Evolutionary conservation across 2,329 filamentous ascomycete species (phyloP), one percentile per base, ranked within the genome.

Genomic region (Chrysoporthe deuterocubensis): DNA sequence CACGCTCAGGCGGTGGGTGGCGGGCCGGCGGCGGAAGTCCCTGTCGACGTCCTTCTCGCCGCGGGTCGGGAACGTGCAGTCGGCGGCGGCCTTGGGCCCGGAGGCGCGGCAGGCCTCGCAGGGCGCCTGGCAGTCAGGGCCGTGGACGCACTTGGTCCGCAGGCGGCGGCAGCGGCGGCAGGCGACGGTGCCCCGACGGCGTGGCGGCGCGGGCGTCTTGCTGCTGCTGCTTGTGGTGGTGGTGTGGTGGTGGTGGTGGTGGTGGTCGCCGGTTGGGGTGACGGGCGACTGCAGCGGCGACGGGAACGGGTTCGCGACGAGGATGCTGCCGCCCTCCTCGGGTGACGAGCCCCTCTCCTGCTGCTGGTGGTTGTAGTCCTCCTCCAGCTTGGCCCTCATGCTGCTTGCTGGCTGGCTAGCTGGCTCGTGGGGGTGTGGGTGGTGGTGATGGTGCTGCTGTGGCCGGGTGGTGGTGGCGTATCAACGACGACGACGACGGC

Each of bases 81-180:
- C 63, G 3, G 66, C 57, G 14, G 67, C 60, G 1, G 69, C 58
- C 37, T 70, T 64, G 4, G 67, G 67, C 4, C 69, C 69, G 18
- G 69, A 68, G 43, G 64, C 46, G 11, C 69, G 67, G 54, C 69
- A 70, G 5, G 69, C 64, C 9, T 69, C 67, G n/a, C 69, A 70
- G 21, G 69, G 69, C 14, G 67, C 50, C 44, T 65, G 65, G 21
- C 64, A 65, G 40, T 70, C 64, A 14, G 64, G 64, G 26, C 67
- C 69, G 64, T 70, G 69, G 8, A 70, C 64, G 42, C 69, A 70
- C 64, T 70, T 70, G 26, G 69, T 70, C 64, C 69, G 67, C 48
- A 70, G 57, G 52, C 69, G 61, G 46, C 69, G 67, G 65, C 69
- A 70, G n/a, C 69, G 61, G 26, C 69, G 69, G 59, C 69, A 70